phyloP scores from a whole-genome alignment of 352 stramenopile species.

The Thalassiosira hispida region DNA sequence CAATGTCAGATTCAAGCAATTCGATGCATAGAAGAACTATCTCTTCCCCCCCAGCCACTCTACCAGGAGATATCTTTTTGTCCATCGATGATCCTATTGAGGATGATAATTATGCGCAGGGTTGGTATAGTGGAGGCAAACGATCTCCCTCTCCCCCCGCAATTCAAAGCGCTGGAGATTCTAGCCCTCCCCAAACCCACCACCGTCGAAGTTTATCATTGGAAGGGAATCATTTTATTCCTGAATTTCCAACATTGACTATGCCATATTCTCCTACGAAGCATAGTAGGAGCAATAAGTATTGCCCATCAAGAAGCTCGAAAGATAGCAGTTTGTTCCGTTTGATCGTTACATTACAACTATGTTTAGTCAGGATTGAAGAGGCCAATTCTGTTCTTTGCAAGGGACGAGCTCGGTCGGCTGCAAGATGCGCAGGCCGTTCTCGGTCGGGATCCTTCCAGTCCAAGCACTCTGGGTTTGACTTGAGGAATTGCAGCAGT shows the following conservation, averaged over 20 bases:
- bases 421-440: not conserved
- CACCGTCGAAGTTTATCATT: constrained; percentile 11
- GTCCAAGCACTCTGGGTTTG: constrained; percentile 4
- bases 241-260: not conserved
- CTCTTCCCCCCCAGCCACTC: constrained; percentile 2
- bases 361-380: constrained; percentile 76
- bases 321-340: constrained; percentile 77
- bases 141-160: constrained; percentile 16
- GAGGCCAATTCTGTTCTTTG: constrained; percentile 68
- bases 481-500: not conserved
- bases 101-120: constrained; percentile 27
- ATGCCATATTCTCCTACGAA: not conserved
- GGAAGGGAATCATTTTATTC: not conserved
- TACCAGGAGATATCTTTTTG: constrained; percentile 16
- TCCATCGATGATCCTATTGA: constrained; percentile 46
- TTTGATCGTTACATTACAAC: constrained; percentile 75
- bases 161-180: constrained; percentile 14
- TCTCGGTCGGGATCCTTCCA: constrained; percentile 14
- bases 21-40: not conserved
- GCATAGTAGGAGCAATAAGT: constrained; percentile 11
- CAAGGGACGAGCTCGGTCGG: constrained; percentile 13
- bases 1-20: not conserved
- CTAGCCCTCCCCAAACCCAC: not conserved
- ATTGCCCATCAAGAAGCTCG: constrained; percentile 40
- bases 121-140: constrained; percentile 38